These are phyloP conservation scores for Penicillium brasilianum DNA, from an alignment of 2,329 filamentous ascomycete genomes.

Conservation along the genomic window DNA sequence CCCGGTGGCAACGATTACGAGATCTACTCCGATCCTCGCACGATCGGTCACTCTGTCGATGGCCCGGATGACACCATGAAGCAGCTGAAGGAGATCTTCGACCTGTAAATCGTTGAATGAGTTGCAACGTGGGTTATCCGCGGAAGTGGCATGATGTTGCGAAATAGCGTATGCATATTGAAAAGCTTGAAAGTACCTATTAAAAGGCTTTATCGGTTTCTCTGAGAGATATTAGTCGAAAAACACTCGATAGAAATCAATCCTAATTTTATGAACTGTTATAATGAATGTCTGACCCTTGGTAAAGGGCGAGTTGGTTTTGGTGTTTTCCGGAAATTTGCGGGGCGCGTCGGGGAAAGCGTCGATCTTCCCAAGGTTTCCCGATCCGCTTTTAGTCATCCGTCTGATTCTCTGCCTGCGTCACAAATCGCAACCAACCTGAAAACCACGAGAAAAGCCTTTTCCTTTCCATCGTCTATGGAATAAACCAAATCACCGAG, in stretches of 20 bases:
- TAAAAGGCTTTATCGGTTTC: not conserved
- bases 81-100: slow-evolving; percentile 80
- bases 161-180: slow-evolving; percentile 26
- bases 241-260: slow-evolving; percentile 7
- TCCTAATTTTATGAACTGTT: slow-evolving; percentile 12
- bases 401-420: slow-evolving; percentile 13
- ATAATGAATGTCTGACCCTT: not conserved
- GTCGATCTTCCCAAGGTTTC: slow-evolving; percentile 19
- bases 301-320: not conserved
- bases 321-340: slow-evolving; percentile 20
- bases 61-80: slow-evolving; percentile 81
- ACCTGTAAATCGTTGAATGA: slow-evolving; percentile 53
- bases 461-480: not conserved
- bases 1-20: slow-evolving; percentile 94
- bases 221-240: slow-evolving; percentile 5
- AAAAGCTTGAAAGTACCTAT: not conserved
- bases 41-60: slow-evolving; percentile 81
- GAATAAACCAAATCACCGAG: slow-evolving; percentile 3
- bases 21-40: slow-evolving; percentile 82
- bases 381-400: slow-evolving; percentile 23
- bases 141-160: slow-evolving; percentile 17
- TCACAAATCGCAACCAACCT: slow-evolving; percentile 9
- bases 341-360: slow-evolving; percentile 12
- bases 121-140: not conserved
- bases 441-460: not conserved